phyloP scores from a whole-genome alignment of 768 basidiomycete genomes.

The Artomyces pyxidatus region DNA sequence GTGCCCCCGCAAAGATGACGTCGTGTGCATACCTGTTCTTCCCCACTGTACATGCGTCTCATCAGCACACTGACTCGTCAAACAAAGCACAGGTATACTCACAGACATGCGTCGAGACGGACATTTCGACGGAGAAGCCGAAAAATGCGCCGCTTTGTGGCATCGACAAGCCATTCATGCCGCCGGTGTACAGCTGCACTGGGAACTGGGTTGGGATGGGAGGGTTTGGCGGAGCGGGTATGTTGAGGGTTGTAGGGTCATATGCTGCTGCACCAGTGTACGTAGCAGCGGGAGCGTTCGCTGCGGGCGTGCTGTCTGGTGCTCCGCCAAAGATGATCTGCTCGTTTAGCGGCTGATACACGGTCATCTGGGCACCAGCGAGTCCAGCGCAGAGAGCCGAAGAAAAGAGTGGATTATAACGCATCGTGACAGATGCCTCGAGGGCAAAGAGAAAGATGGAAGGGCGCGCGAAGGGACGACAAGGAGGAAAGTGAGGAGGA shows the following conservation, averaged over 20 bases:
- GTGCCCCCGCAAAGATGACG: not conserved
- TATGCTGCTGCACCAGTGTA: constrained; percentile 45
- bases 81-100: constrained; percentile 23
- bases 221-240: constrained; percentile 43
- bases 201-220: constrained; percentile 35
- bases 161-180: constrained; percentile 31
- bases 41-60: constrained; percentile 33
- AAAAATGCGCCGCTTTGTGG: constrained; percentile 49
- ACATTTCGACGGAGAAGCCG: constrained; percentile 73
- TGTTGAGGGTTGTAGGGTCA: constrained; percentile 39
- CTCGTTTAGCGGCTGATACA: constrained; percentile 11
- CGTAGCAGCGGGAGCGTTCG: constrained; percentile 28
- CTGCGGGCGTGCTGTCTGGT: not conserved
- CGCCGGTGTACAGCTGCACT: constrained; percentile 29
- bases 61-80: not conserved
- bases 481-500: no score
- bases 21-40: constrained; percentile 37
- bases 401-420: constrained; percentile 4
- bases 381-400: not conserved
- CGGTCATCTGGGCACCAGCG: constrained; percentile 8
- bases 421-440: no score
- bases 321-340: constrained; percentile 15
- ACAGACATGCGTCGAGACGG: constrained; percentile 60
- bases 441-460: no score
- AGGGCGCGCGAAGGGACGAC: no score